Percentiles rank a stretch among this genome's conserved stretches.
Evolutionary conservation across 345 rosid genomes (phyloP).

Genomic region (Luvunga scandens): DNA sequence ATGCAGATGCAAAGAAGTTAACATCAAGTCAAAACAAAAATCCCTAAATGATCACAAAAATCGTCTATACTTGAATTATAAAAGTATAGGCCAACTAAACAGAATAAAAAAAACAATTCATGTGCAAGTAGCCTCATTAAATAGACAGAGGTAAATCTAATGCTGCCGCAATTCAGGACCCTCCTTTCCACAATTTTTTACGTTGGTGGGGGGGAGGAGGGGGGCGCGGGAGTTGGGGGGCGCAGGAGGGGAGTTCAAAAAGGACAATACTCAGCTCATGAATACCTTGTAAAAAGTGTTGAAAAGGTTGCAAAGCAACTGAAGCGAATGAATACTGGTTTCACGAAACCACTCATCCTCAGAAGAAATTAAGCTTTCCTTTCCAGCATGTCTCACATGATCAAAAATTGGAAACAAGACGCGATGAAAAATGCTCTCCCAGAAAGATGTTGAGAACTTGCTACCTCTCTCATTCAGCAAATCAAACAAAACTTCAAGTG

Average conservation of each 20-base stretch:
- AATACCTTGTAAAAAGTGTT: constrained; percentile 71
- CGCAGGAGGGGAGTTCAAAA: background rate
- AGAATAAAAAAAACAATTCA: background rate
- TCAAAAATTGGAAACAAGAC: constrained; percentile 92
- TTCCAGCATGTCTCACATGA: constrained; percentile 87
- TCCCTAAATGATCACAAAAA: background rate
- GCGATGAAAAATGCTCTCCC: constrained; percentile 95
- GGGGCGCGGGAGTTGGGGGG: too few relatives aligned
- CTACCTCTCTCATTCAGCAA: constrained; percentile 89
- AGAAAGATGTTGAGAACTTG: constrained; percentile 76
- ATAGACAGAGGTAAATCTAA: background rate
- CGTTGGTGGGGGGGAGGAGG: too few relatives aligned
- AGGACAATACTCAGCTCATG: background rate
- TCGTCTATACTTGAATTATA: background rate
- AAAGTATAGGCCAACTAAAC: background rate
- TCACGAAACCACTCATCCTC: constrained; percentile 85
- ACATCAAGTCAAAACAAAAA: background rate
- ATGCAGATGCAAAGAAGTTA: background rate
- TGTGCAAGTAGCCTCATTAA: background rate
- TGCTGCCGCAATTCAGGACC: background rate
- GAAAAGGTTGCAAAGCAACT: constrained; percentile 92
- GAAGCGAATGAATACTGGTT: constrained; percentile 86
- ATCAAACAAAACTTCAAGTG: constrained; percentile 90
- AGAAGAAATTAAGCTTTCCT: constrained; percentile 61
- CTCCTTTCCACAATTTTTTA: too few relatives aligned